These are phyloP conservation scores for Ormosia emarginata DNA, from an alignment of 306 rosid species.

Conservation along the genomic window DNA sequence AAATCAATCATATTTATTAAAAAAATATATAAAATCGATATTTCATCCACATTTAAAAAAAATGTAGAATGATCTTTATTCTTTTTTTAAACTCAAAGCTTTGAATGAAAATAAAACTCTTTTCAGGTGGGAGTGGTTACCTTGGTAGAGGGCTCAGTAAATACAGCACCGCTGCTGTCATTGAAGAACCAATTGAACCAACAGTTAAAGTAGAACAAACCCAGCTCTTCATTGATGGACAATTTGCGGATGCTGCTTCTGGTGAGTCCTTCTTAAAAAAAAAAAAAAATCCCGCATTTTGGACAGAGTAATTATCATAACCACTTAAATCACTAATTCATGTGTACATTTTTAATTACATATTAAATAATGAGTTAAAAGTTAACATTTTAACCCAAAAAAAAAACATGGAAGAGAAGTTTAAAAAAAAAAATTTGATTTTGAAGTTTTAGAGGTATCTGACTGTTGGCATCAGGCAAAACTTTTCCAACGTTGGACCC, in stretches of 20 bases:
- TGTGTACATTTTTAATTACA: too few relatives aligned
- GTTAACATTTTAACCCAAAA: background rate
- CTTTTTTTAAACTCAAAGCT: background rate
- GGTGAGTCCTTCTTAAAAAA: conserved; percentile 33
- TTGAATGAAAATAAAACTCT: background rate
- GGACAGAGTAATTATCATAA: too few relatives aligned
- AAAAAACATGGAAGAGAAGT: background rate
- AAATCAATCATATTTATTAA: too few relatives aligned
- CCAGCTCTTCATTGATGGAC: conserved; percentile 65
- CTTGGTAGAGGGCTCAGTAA: conserved; percentile 32
- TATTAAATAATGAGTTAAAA: background rate
- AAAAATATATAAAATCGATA: too few relatives aligned
- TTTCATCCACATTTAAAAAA: too few relatives aligned
- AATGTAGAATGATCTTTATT: too few relatives aligned
- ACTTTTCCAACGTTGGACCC: conserved; percentile 74
- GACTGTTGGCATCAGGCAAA: conserved; percentile 45
- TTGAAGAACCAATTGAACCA: conserved; percentile 58
- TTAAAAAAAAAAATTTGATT: background rate
- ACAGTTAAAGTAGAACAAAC: conserved; percentile 39
- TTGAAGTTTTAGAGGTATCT: background rate
- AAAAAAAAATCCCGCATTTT: too few relatives aligned
- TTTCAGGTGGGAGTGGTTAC: conserved; percentile 38
- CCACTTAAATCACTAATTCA: too few relatives aligned
- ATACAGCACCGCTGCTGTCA: conserved; percentile 57
- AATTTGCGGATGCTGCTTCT: conserved; percentile 64